phyloP scores from a whole-genome alignment of 176 grass and related monocot genomes.

The Echinochloa phyllopogon region DNA sequence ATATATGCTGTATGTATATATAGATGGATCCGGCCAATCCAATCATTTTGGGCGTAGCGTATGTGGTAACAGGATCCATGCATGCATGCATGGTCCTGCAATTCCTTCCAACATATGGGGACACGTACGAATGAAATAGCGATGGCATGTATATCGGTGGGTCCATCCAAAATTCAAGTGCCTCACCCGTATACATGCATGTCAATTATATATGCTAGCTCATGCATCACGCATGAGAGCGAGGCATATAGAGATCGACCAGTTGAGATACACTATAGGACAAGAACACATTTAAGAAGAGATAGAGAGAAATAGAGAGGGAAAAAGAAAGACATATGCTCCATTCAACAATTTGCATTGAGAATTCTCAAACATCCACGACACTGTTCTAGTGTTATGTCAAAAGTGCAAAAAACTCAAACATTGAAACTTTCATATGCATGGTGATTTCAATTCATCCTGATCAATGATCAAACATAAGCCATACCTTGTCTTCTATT shows the following conservation, averaged over 20 bases:
- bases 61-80: background rate
- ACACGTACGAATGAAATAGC: background rate
- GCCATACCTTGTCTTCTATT: no score
- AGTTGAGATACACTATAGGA: background rate
- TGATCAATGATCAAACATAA: no score
- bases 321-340: no score
- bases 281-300: background rate
- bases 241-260: background rate
- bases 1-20: no score
- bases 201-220: background rate
- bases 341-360: no score
- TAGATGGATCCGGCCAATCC: no score
- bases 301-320: no score
- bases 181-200: background rate
- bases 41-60: conserved; percentile 2
- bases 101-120: conserved; percentile 18
- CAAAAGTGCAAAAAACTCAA: no score
- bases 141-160: background rate
- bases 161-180: conserved; percentile 31
- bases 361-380: no score
- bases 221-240: conserved; percentile 27
- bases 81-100: background rate
- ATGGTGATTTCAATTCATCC: no score
- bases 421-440: no score
- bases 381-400: no score